Evolutionary conservation across 306 rosid species (phyloP), one percentile per base, ranked within the genome.

Genomic region (Gleditsia sinensis): DNA sequence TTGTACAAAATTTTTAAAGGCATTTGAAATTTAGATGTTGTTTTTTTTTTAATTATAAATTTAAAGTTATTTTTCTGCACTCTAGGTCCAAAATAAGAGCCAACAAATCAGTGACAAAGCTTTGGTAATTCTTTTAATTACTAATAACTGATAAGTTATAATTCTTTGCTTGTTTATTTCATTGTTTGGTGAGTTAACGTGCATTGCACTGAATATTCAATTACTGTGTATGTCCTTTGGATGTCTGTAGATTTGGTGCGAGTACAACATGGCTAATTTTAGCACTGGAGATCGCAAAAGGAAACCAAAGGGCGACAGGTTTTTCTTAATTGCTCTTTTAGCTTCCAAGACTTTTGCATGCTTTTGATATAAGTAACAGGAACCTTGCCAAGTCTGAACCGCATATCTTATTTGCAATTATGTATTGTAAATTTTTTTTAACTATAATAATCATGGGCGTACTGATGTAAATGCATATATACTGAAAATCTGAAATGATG

Each of bases 221-320:
- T 65, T 19, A 21, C 3, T 51, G 42, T 57, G 40, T 63, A 45
- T 54, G 13, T 71, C 60, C 36, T 58, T 65, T 55, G 30, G 50
- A 33, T 77, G 20, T 42, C 23, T 68, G 75, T 57, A 91, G 98
- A 90, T 93, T 77, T 86, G 97, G 1, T 91, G 97, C 68, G 98
- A 93, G 73, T 93, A 91, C 69, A 93, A 86, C 79, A 91, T 93
- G 97, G 94, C 97, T 79, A 91, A 91, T 82, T 93, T 91, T 81
- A 91, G 98, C 77, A 89, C 97, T 0, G 98, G 98, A 40, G 98
- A 93, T 88, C 90, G 96, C 67, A 83, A 67, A 92, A 86, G 97
- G 81, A 93, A 88, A 71, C 88, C 91, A 1, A 93, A 93, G 96
- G 97, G 97, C 8, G 92, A 93, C 83, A 91, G 96, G 97, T 93